Evolutionary conservation across 177 flowering plant species (phyloP).

Genomic region (Vitis hybrid): DNA sequence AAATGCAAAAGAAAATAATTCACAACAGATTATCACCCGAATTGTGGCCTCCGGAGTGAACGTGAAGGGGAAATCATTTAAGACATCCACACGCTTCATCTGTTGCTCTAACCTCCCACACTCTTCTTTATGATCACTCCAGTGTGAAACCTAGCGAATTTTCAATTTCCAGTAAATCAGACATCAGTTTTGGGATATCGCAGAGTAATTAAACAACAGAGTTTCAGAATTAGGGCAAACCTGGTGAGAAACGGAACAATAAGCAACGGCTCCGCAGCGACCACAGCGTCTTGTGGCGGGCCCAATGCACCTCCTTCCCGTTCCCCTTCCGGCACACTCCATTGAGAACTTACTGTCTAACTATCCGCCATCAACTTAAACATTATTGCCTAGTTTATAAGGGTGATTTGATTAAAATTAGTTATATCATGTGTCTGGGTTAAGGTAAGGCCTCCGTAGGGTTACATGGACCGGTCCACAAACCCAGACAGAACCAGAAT

Average conservation of each 20-base stretch:
- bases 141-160: slow-evolving; percentile 52
- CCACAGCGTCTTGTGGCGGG: slow-evolving; percentile 62
- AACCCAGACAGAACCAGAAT: too few species aligned
- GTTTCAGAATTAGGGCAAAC: slow-evolving; percentile 17
- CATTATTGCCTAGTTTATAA: too few species aligned
- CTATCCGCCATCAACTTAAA: too few species aligned
- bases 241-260: slow-evolving; percentile 90
- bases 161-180: too few species aligned
- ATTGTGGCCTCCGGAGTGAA: slow-evolving; percentile 59
- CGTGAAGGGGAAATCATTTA: slow-evolving; percentile 81
- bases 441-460: too few species aligned
- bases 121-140: slow-evolving; percentile 78
- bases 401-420: too few species aligned
- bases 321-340: slow-evolving; percentile 85
- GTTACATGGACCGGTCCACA: too few species aligned
- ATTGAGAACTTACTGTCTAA: slow-evolving; percentile 15
- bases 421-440: too few species aligned
- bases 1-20: not conserved
- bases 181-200: too few species aligned
- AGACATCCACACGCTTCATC: slow-evolving; percentile 45
- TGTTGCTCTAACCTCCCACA: slow-evolving; percentile 80
- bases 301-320: slow-evolving; percentile 61
- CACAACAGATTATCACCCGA: slow-evolving; percentile 38
- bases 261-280: slow-evolving; percentile 81
- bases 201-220: not conserved